phyloP scores from a whole-genome alignment of 371 early-diverging fungal species.

The Capillidium rhysosporum region DNA sequence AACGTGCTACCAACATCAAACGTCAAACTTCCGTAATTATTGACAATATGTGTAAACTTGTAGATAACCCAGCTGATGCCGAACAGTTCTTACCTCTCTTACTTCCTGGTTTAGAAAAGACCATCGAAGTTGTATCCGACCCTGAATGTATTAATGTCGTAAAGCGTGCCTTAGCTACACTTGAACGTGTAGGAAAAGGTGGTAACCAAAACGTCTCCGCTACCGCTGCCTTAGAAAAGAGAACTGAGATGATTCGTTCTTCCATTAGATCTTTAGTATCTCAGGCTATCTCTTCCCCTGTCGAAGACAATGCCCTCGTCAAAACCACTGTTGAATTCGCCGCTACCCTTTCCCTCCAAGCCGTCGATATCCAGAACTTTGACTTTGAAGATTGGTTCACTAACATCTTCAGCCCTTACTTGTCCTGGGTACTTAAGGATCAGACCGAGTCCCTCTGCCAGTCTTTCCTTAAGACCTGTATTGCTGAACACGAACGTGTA shows the following conservation, averaged over 20 bases:
- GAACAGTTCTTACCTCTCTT: conserved; percentile 62
- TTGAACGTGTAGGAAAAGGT: conserved; percentile 24
- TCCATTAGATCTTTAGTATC: conserved; percentile 12
- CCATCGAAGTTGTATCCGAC: conserved; percentile 55
- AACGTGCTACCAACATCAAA: conserved; percentile 35
- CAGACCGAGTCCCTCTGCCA: conserved; percentile 15
- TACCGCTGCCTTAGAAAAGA: conserved; percentile 11
- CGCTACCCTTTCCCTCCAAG: conserved; percentile 23
- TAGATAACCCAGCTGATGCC: conserved; percentile 54
- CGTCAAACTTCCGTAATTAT: conserved; percentile 68
- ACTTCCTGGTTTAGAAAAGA: conserved; percentile 51
- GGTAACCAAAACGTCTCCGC: conserved; percentile 17
- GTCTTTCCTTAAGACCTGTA: conserved; percentile 15
- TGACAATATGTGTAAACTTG: conserved; percentile 71
- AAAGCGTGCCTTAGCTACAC: conserved; percentile 28
- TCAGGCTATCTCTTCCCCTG: conserved; percentile 7
- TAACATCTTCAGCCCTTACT: conserved; percentile 24
- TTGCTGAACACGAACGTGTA: conserved; percentile 22
- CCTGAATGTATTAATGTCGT: conserved; percentile 60
- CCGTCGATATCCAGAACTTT: conserved; percentile 27
- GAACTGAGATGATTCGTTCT: conserved; percentile 12
- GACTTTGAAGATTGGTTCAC: conserved; percentile 24
- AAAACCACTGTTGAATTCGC: conserved; percentile 19
- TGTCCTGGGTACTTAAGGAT: conserved; percentile 27
- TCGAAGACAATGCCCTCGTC: conserved; percentile 20